These are phyloP conservation scores for Aspergillus piperis DNA, from an alignment of 2,329 filamentous ascomycete species.

Conservation along the genomic window DNA sequence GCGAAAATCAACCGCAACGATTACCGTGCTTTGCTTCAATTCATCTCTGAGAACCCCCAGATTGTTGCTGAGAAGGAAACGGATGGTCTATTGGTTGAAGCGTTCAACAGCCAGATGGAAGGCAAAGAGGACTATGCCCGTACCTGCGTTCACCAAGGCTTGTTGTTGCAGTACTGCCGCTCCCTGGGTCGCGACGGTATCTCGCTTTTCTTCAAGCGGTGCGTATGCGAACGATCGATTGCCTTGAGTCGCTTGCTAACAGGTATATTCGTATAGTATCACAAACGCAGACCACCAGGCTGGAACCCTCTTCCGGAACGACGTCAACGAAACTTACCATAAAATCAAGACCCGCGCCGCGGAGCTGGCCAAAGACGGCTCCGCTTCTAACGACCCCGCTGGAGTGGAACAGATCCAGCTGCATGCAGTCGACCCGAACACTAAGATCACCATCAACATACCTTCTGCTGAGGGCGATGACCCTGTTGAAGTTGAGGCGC, in stretches of 20 bases:
- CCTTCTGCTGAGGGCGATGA: slow-evolving; percentile 70
- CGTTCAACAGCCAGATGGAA: slow-evolving; percentile 83
- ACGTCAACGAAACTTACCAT: slow-evolving; percentile 84
- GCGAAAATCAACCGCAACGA: slow-evolving; percentile 74
- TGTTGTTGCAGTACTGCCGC: slow-evolving; percentile 92
- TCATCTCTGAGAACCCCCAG: slow-evolving; percentile 74
- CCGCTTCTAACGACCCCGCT: slow-evolving; percentile 53
- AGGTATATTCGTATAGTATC: slow-evolving; percentile 53
- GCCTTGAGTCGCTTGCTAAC: slow-evolving; percentile 10
- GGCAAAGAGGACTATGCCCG: slow-evolving; percentile 73
- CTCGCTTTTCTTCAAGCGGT: slow-evolving; percentile 89
- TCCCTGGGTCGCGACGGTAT: slow-evolving; percentile 86
- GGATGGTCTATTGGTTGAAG: slow-evolving; percentile 85
- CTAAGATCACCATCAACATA: slow-evolving; percentile 84
- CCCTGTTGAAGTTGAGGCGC: slow-evolving; percentile 59
- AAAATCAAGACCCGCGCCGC: slow-evolving; percentile 75
- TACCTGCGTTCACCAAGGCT: slow-evolving; percentile 88
- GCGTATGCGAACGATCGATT: slow-evolving; percentile 20
- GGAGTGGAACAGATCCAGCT: slow-evolving; percentile 96
- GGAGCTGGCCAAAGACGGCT: slow-evolving; percentile 67
- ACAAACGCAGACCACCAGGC: slow-evolving; percentile 88
- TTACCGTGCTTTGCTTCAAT: slow-evolving; percentile 72
- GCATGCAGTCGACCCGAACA: slow-evolving; percentile 91
- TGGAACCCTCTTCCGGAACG: slow-evolving; percentile 85
- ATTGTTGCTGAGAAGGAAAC: slow-evolving; percentile 84